These are phyloP conservation scores for Dendryphion nanum DNA, from an alignment of 2,329 filamentous ascomycete genomes.

Conservation along the genomic window DNA sequence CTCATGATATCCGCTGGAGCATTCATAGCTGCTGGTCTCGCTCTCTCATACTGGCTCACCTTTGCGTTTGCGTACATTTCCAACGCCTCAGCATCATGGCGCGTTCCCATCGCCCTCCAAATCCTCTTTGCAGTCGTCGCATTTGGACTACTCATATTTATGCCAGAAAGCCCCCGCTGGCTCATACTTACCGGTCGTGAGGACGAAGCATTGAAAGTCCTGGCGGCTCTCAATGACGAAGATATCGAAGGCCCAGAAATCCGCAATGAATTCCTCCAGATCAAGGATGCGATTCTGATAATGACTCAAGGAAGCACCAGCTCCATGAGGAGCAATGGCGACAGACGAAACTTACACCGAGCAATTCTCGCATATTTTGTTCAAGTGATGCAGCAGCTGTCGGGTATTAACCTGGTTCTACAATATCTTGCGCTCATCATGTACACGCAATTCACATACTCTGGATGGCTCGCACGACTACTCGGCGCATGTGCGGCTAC, in stretches of 20 bases:
- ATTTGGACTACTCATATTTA: conserved; percentile 49
- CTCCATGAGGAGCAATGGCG: conserved; percentile 28
- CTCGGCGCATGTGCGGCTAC: conserved; percentile 39
- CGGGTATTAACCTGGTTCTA: conserved; percentile 30
- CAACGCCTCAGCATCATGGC: conserved; percentile 42
- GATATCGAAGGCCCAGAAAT: conserved; percentile 24
- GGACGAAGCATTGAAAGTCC: conserved; percentile 38
- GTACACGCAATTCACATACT: conserved; percentile 49
- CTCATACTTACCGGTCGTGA: conserved; percentile 57
- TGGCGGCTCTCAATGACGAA: conserved; percentile 30
- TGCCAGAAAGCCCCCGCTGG: conserved; percentile 61
- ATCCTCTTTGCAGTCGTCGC: conserved; percentile 57
- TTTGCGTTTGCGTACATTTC: conserved; percentile 51
- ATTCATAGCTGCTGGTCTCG: conserved; percentile 51
- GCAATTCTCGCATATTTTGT: conserved; percentile 42
- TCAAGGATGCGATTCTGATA: conserved; percentile 33
- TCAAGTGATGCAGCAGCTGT: conserved; percentile 46
- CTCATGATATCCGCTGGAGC: conserved; percentile 51
- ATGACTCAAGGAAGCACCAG: conserved; percentile 27
- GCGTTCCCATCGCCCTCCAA: conserved; percentile 59
- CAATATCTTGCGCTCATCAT: conserved; percentile 51
- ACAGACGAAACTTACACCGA: conserved; percentile 43
- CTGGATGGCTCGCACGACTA: conserved; percentile 42
- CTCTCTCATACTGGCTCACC: conserved; percentile 54
- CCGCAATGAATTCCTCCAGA: conserved; percentile 41